phyloP scores from a whole-genome alignment of 2,329 filamentous ascomycete genomes.

The Neonectria sp. region DNA sequence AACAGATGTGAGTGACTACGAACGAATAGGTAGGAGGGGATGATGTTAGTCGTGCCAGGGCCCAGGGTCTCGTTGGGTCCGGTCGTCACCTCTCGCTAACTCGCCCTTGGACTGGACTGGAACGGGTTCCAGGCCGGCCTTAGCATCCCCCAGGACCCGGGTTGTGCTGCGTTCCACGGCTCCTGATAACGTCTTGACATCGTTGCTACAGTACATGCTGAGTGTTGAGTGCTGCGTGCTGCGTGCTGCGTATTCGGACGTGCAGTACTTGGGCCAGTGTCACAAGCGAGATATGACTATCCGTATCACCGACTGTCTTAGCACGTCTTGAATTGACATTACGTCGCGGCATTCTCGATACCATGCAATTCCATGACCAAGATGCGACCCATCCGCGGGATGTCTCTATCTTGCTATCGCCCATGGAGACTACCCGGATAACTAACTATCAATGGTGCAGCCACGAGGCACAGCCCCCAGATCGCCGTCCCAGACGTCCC shows the following conservation, averaged over 20 bases:
- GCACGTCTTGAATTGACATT: constrained; percentile 28
- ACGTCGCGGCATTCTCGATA: constrained; percentile 24
- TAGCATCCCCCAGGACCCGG: constrained; percentile 20
- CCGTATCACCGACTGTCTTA: constrained; percentile 23
- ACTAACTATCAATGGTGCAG: constrained; percentile 27
- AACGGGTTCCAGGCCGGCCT: constrained; percentile 16
- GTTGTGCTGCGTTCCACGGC: constrained; percentile 11
- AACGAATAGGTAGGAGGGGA: constrained; percentile 6
- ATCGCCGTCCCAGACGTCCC: constrained; percentile 16
- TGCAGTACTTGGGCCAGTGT: constrained; percentile 4
- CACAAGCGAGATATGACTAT: constrained; percentile 20
- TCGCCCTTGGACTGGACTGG: constrained; percentile 21
- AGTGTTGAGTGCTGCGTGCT: background rate
- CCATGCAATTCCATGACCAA: constrained; percentile 24
- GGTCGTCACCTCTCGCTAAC: constrained; percentile 33
- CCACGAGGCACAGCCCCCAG: constrained; percentile 27
- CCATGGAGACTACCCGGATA: constrained; percentile 8
- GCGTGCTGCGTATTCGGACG: background rate
- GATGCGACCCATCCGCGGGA: constrained; percentile 8
- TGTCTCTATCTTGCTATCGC: constrained; percentile 17
- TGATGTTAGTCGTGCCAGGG: constrained; percentile 28
- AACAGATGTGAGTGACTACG: constrained; percentile 18
- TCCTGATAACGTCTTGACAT: constrained; percentile 29
- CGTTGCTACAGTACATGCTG: background rate
- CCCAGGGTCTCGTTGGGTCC: constrained; percentile 36